phyloP scores from a whole-genome alignment of 176 grass and related monocot genomes.

The Triticum timopheevii region DNA sequence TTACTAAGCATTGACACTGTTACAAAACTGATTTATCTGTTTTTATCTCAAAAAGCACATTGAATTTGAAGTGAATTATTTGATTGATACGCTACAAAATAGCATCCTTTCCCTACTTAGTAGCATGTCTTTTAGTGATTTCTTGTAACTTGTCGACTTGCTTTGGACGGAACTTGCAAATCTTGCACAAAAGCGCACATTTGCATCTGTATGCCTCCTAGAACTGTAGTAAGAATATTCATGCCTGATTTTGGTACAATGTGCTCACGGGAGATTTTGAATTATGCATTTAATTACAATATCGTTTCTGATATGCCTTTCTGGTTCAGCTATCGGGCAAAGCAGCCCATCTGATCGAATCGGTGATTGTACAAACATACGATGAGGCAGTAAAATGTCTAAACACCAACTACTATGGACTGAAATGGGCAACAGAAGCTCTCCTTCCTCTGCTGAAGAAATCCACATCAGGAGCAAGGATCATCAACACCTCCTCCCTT shows the following conservation, averaged over 20 bases:
- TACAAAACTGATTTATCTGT: too few species aligned
- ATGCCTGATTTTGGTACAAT: not conserved
- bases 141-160: too few species aligned
- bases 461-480: constrained; percentile 62
- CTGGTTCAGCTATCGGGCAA: constrained; percentile 61
- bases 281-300: not conserved
- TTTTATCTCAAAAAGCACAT: too few species aligned
- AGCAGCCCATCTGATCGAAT: constrained; percentile 51
- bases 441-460: constrained; percentile 66
- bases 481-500: constrained; percentile 67
- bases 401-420: constrained; percentile 57
- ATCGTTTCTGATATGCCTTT: not conserved
- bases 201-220: too few species aligned
- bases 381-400: constrained; percentile 37
- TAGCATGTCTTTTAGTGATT: too few species aligned
- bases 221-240: too few species aligned
- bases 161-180: too few species aligned
- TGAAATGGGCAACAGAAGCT: constrained; percentile 63
- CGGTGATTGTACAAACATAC: constrained; percentile 41
- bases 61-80: too few species aligned
- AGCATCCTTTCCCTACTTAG: too few species aligned
- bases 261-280: not conserved
- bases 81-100: too few species aligned
- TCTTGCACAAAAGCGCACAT: too few species aligned
- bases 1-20: too few species aligned